Percentiles rank a stretch among this genome's conserved stretches.
Conservation (phyloP, 2,329 filamentous ascomycete genomes). For the Phialophora expanda region DNA sequence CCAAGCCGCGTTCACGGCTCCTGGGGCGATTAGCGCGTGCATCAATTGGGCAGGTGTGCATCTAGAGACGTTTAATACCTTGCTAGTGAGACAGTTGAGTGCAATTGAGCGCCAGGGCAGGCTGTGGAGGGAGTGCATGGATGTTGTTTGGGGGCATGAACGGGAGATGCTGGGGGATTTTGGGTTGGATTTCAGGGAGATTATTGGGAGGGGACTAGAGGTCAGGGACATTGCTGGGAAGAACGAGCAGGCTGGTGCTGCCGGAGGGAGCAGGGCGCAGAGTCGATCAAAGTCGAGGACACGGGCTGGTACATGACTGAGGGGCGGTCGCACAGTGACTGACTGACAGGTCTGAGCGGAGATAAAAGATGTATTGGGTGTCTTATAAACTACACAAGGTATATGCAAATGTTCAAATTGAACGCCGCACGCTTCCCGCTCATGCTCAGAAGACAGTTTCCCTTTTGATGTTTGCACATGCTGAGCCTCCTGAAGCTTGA, state of each 20-base stretch:
- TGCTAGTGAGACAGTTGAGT: conserved; percentile 82
- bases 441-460: conserved; percentile 27
- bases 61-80: conserved; percentile 85
- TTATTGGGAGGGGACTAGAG: conserved; percentile 68
- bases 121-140: conserved; percentile 82
- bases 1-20: conserved; percentile 78
- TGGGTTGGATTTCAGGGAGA: conserved; percentile 83
- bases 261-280: conserved; percentile 7
- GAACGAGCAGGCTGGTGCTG: background rate
- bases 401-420: conserved; percentile 27
- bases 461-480: conserved; percentile 12
- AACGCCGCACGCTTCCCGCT: conserved; percentile 23
- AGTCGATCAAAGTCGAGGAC: conserved; percentile 29
- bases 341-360: conserved; percentile 26
- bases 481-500: conserved; percentile 16
- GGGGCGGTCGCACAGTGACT: background rate
- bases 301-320: conserved; percentile 19
- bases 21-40: conserved; percentile 86
- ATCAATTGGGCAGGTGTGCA: conserved; percentile 99
- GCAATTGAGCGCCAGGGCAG: conserved; percentile 77
- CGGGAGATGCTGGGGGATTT: conserved; percentile 75
- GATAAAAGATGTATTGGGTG: conserved; percentile 29
- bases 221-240: conserved; percentile 21
- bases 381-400: conserved; percentile 29
- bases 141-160: conserved; percentile 79